These are phyloP conservation scores for Zangia roseola DNA, from an alignment of 768 basidiomycete genomes.

Conservation along the genomic window DNA sequence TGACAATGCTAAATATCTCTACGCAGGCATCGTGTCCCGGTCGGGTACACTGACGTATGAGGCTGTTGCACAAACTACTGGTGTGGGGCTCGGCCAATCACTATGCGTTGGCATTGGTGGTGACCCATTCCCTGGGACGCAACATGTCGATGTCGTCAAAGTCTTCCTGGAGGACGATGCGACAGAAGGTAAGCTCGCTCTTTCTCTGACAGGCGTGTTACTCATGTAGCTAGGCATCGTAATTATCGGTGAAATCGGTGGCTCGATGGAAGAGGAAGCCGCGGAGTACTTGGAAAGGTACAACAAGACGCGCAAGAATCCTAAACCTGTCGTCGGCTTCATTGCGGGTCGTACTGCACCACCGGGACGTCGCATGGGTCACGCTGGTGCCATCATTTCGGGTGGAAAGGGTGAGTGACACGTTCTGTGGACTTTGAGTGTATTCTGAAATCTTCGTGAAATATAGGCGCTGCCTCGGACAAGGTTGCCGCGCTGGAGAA, in stretches of 20 bases:
- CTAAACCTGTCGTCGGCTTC: constrained; percentile 97
- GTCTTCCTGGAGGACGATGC: constrained; percentile 93
- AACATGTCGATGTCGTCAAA: constrained; percentile 94
- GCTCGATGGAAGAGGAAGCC: constrained; percentile 99
- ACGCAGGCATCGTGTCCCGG: constrained; percentile 85
- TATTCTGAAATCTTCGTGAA: background rate
- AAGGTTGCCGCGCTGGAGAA: constrained; percentile 89
- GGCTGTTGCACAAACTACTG: constrained; percentile 96
- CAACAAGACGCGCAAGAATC: constrained; percentile 83
- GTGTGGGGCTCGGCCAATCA: constrained; percentile 93
- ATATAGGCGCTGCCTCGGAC: constrained; percentile 82
- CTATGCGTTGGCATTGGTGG: constrained; percentile 97
- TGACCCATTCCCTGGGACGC: constrained; percentile 94
- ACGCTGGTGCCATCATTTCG: constrained; percentile 96
- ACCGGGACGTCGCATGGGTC: constrained; percentile 97
- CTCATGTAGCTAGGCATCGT: constrained; percentile 70
- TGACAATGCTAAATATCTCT: background rate
- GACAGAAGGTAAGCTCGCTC: constrained; percentile 69
- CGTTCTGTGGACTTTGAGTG: background rate
- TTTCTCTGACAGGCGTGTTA: background rate
- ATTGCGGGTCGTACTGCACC: constrained; percentile 98
- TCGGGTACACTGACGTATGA: constrained; percentile 98
- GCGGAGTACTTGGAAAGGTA: constrained; percentile 92
- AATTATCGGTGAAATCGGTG: constrained; percentile 98
- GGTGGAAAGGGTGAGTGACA: constrained; percentile 82